Evolutionary conservation across 768 basidiomycete species (phyloP), one percentile per base, ranked within the genome.

Genomic region (Rhodotorula graminis): DNA sequence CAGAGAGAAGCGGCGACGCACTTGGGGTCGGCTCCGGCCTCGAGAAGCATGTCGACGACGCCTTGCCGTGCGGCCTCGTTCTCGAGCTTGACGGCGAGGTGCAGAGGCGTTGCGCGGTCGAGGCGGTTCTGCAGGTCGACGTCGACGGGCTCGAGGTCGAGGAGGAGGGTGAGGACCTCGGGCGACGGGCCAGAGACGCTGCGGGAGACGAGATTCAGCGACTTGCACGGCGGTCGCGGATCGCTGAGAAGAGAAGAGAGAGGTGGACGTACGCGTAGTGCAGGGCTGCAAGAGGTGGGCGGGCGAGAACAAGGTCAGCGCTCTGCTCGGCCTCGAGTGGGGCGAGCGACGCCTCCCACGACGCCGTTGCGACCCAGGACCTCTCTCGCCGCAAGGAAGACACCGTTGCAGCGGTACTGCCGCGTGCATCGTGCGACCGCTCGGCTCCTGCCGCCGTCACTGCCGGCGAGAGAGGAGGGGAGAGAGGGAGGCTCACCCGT

Each of bases 1-100:
- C 8, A 47, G 37, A 27, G 56, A 14, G 16, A 58, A 37, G 67
- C 12, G 1, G 23, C 31, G 40, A 80, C 87, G 71, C 69, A 90
- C 89, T 80, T 83, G 7, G 85, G 86, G 81, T 91, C 86, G 2
- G 90, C 90, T 8, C 91, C 91, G 0, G 91, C 91, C 2, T 93
- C 91, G 8, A 92, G 81, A 69, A 93, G 80, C 46, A 85, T 87
- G 76, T 85, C 83, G 56, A 89, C 85, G 15, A 90, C 82, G 60
- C 83, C 81, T 61, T 80, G 78, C 59, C 90, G 81, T 31, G 87
- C 79, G 42, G 87, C 88, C 3, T 79, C 80, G 71, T 89, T 84
- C 47, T 86, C 82, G 15, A 89, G 80, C 70, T 80, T 77, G 27
- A 82, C 78, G 15, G 90, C 91, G 37, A 91, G 84, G 80, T 92